These are phyloP conservation scores for Hirschfeldia incana DNA, from an alignment of 345 rosid genomes.

Conservation along the genomic window DNA sequence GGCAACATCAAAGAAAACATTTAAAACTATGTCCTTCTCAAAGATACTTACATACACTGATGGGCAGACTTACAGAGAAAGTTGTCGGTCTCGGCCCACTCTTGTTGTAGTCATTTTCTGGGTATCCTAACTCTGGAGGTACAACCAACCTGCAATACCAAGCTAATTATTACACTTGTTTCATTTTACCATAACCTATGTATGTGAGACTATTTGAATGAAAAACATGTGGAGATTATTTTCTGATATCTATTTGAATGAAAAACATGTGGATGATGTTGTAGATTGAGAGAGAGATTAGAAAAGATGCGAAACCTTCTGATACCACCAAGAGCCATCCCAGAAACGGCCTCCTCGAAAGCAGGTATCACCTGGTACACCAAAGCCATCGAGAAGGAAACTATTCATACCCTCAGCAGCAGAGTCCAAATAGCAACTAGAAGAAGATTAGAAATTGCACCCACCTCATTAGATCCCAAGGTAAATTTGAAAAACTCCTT, in stretches of 20 bases:
- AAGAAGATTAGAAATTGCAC: not conserved
- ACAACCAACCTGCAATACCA: constrained; percentile 86
- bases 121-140: constrained; percentile 96
- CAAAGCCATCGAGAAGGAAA: constrained; percentile 20
- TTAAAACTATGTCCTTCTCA: not conserved
- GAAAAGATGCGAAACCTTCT: constrained; percentile 60
- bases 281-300: constrained; percentile 8
- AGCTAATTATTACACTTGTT: constrained; percentile 33
- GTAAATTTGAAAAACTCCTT: constrained; percentile 84
- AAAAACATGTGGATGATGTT: not conserved
- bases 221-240: not conserved
- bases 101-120: constrained; percentile 81
- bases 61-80: constrained; percentile 64
- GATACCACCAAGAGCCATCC: constrained; percentile 87
- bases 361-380: constrained; percentile 86
- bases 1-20: constrained; percentile 1
- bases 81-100: constrained; percentile 83
- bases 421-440: constrained; percentile 8
- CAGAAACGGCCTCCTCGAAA: constrained; percentile 87
- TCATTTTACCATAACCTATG: not conserved
- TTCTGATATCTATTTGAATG: not conserved
- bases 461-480: constrained; percentile 71
- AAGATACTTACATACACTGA: not conserved
- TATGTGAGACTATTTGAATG: not conserved
- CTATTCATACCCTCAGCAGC: constrained; percentile 8